These are phyloP conservation scores for Blastocystis sp. DNA, from an alignment of 352 stramenopile species.

Conservation along the genomic window DNA sequence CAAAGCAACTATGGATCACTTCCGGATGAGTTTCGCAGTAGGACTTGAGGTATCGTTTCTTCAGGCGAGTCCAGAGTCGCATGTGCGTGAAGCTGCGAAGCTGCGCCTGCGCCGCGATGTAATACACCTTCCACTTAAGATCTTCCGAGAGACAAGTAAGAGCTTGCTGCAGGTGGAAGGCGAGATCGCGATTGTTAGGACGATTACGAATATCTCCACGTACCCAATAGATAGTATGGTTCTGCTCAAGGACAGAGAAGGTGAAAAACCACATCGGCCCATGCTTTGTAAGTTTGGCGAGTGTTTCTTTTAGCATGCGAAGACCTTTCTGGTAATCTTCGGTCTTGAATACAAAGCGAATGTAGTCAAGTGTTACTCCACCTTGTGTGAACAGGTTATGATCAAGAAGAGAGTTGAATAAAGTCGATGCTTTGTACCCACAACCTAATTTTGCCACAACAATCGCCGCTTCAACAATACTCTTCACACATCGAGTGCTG, in stretches of 20 bases:
- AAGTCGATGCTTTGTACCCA: not conserved
- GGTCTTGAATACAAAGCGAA: not conserved
- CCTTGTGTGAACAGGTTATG: not conserved
- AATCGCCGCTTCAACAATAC: not conserved
- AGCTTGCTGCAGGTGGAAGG: not conserved
- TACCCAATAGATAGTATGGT: not conserved
- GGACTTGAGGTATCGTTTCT: not conserved
- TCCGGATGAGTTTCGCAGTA: not conserved
- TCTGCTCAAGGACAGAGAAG: slow-evolving; percentile 7
- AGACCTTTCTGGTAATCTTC: not conserved
- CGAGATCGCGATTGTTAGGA: not conserved
- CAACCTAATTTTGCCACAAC: not conserved
- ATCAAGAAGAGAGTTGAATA: slow-evolving; percentile 3
- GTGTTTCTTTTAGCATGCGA: not conserved
- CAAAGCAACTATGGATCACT: not conserved
- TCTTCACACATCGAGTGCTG: slow-evolving; percentile 3
- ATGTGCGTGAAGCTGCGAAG: slow-evolving; percentile 2
- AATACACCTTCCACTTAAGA: slow-evolving; percentile 31
- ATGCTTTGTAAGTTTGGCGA: not conserved
- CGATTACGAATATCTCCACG: not conserved
- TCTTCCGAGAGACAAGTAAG: not conserved
- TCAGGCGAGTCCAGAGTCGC: slow-evolving; percentile 1
- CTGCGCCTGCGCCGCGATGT: not conserved
- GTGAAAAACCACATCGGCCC: slow-evolving; percentile 23
- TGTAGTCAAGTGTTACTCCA: not conserved